phyloP scores from a whole-genome alignment of 2,329 filamentous ascomycete species.

The Botrytis sinoallii region DNA sequence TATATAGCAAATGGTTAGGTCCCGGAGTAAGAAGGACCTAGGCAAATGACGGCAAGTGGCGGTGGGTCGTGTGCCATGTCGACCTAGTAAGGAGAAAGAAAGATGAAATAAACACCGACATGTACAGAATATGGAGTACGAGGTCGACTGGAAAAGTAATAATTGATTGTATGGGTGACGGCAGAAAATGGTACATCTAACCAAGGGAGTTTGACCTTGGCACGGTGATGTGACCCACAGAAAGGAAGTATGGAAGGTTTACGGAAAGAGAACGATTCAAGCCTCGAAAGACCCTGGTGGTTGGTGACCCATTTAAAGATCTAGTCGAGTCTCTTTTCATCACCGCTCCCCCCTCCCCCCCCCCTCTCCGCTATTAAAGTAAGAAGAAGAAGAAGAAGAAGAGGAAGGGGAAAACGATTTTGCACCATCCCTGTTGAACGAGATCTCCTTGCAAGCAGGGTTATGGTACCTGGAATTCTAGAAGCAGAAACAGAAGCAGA shows the following conservation, averaged over 20 bases:
- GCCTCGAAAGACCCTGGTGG: background rate
- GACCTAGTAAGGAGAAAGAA: background rate
- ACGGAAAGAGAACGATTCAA: background rate
- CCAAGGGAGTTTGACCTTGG: background rate
- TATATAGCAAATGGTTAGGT: background rate
- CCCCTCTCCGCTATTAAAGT: background rate
- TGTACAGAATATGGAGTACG: slow-evolving; percentile 1
- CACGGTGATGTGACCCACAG: background rate
- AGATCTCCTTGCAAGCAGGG: background rate
- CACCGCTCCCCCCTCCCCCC: background rate
- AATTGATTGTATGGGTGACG: background rate
- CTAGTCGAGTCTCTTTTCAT: slow-evolving; percentile 2
- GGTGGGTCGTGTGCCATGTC: background rate
- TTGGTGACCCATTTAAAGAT: background rate
- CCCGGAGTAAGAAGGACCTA: background rate
- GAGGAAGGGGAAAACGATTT: background rate
- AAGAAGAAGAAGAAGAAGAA: background rate
- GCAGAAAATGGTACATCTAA: background rate
- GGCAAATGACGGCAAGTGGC: slow-evolving; percentile 9
- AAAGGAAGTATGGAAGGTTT: slow-evolving; percentile 1
- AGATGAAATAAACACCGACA: background rate
- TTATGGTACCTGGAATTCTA: background rate
- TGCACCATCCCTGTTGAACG: background rate
- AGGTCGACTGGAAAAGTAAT: background rate
- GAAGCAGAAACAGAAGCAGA: background rate